Conservation (phyloP, 179 eudicot species). For the Vitellaria paradoxa region DNA sequence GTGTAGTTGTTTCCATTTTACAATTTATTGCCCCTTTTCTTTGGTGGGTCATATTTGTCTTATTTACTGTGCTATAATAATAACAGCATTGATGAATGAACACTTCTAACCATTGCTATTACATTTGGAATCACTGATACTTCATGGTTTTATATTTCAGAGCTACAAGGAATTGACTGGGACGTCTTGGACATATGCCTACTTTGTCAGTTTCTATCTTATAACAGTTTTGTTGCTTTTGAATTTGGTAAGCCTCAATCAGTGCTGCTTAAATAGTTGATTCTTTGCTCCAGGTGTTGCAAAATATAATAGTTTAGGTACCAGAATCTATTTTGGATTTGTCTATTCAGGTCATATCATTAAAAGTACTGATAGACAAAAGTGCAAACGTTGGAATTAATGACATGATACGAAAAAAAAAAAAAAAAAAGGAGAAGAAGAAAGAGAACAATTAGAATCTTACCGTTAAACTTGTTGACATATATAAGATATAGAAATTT, state of each 20-base stretch:
- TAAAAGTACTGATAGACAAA: neutral
- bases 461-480: neutral
- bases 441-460: neutral
- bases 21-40: neutral
- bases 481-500: no score
- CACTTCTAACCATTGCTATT: neutral
- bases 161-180: constrained; percentile 69
- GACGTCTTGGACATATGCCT: constrained; percentile 63
- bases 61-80: neutral
- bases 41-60: neutral
- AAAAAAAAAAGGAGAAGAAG: neutral
- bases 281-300: constrained; percentile 9
- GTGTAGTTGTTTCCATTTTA: neutral
- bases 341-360: neutral
- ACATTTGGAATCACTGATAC: constrained; percentile 13
- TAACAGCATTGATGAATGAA: neutral
- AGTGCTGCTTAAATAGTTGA: constrained; percentile 11
- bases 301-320: neutral
- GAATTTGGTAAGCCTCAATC: constrained; percentile 69
- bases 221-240: constrained; percentile 74
- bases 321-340: neutral
- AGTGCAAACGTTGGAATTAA: neutral
- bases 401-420: neutral
- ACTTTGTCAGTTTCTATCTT: constrained; percentile 91
- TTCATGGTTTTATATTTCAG: constrained; percentile 42